Evolutionary conservation across 495 filamentous ascomycete species (phyloP).

Genomic region (Articulospora tetracladia): DNA sequence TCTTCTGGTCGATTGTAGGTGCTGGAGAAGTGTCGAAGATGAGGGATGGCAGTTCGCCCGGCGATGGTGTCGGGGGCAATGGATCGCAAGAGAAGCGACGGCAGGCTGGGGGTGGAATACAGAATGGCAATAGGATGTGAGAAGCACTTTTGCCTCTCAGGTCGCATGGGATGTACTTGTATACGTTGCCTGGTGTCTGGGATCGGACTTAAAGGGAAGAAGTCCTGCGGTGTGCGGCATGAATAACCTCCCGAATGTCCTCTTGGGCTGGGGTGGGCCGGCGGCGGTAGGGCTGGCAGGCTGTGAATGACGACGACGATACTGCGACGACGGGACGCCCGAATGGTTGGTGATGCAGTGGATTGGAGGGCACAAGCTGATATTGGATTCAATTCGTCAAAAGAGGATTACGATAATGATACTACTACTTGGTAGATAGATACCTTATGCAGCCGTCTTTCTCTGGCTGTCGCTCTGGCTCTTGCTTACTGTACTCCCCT

Average conservation of each 20-base stretch:
- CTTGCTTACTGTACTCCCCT: no score
- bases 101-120: conserved; percentile 15
- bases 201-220: conserved; percentile 13
- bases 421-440: no score
- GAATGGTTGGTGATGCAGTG: not conserved
- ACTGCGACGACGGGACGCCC: no score
- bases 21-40: conserved; percentile 16
- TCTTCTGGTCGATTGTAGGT: conserved; percentile 9
- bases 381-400: not conserved
- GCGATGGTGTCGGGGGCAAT: conserved; percentile 16
- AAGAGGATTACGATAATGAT: not conserved
- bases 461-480: no score
- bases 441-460: no score
- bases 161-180: no score
- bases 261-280: no score
- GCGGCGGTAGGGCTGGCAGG: not conserved
- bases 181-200: not conserved
- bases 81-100: conserved; percentile 27
- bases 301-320: conserved; percentile 16
- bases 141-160: conserved; percentile 22
- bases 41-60: conserved; percentile 19
- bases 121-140: conserved; percentile 17
- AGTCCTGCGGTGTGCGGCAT: not conserved
- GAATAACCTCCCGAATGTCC: not conserved
- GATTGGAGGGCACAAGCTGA: not conserved